phyloP scores from a whole-genome alignment of 2,329 filamentous ascomycete species.

The Aspergillus pseudoterreus region DNA sequence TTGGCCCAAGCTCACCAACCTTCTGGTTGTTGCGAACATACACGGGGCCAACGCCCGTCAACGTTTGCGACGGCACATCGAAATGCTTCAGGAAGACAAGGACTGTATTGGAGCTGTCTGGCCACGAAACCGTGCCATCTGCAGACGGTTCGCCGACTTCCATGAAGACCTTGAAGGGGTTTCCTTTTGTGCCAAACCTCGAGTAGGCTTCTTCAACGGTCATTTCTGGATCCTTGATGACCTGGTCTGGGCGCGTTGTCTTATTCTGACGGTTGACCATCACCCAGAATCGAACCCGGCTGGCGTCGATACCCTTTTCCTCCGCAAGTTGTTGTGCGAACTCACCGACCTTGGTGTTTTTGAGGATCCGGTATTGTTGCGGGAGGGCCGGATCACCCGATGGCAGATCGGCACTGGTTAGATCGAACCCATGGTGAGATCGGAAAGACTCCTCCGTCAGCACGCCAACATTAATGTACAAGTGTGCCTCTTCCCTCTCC shows the following conservation, averaged over 20 bases:
- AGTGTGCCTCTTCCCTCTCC: slow-evolving; percentile 88
- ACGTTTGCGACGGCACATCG: slow-evolving; percentile 68
- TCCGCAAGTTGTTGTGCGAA: slow-evolving; percentile 68
- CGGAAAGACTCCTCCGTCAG: slow-evolving; percentile 79
- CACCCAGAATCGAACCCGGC: slow-evolving; percentile 78
- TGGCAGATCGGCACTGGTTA: slow-evolving; percentile 65
- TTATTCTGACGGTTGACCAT: slow-evolving; percentile 99
- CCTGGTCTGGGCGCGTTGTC: slow-evolving; percentile 85
- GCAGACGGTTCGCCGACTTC: slow-evolving; percentile 69
- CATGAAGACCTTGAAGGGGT: slow-evolving; percentile 76
- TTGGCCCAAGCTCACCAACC: slow-evolving; percentile 75
- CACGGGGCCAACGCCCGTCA: slow-evolving; percentile 75
- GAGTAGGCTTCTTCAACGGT: slow-evolving; percentile 71
- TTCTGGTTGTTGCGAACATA: slow-evolving; percentile 87
- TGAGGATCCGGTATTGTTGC: slow-evolving; percentile 67
- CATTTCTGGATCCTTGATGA: slow-evolving; percentile 72
- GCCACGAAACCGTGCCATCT: slow-evolving; percentile 70
- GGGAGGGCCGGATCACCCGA: slow-evolving; percentile 66
- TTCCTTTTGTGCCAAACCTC: slow-evolving; percentile 66
- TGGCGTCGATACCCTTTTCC: slow-evolving; percentile 65
- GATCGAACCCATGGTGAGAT: slow-evolving; percentile 77
- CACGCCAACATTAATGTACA: slow-evolving; percentile 82
- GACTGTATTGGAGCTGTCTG: slow-evolving; percentile 56
- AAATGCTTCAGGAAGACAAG: slow-evolving; percentile 93
- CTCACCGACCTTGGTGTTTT: slow-evolving; percentile 71